phyloP scores from a whole-genome alignment of 2,329 filamentous ascomycete species.

The Neopestalotiopsis sp. region DNA sequence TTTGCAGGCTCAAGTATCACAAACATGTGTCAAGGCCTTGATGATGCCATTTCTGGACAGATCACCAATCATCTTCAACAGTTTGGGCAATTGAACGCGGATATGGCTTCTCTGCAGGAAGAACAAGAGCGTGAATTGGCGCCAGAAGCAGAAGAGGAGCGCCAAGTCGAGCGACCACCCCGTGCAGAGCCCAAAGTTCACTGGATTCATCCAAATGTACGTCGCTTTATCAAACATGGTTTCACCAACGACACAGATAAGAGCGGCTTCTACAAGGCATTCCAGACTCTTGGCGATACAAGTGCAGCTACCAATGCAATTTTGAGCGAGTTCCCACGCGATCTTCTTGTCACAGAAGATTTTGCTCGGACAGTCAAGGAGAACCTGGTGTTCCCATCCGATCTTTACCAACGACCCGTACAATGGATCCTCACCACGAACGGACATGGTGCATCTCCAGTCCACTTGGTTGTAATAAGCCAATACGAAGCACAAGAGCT shows the following conservation, averaged over 20 bases:
- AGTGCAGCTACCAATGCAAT: constrained; percentile 44
- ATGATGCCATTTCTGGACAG: neutral
- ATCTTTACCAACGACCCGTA: neutral
- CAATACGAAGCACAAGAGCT: constrained; percentile 65
- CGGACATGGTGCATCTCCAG: neutral
- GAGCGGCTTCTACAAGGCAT: neutral
- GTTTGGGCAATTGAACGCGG: constrained; percentile 36
- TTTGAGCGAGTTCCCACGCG: constrained; percentile 41
- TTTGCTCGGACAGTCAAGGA: constrained; percentile 24
- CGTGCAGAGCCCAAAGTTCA: constrained; percentile 46
- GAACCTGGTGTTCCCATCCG: neutral
- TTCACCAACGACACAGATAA: neutral
- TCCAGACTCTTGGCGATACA: constrained; percentile 42
- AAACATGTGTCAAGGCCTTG: neutral
- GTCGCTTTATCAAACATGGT: constrained; percentile 46
- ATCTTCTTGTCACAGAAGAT: constrained; percentile 26
- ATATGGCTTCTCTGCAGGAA: constrained; percentile 55
- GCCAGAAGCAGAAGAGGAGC: constrained; percentile 67
- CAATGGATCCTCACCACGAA: neutral
- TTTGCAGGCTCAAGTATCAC: neutral
- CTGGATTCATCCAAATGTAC: constrained; percentile 48
- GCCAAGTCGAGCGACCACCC: constrained; percentile 56
- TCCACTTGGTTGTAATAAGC: constrained; percentile 60
- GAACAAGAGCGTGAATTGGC: constrained; percentile 74
- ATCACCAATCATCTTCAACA: constrained; percentile 43